phyloP scores from a whole-genome alignment of 345 rosid genomes.

The Luvunga scandens region DNA sequence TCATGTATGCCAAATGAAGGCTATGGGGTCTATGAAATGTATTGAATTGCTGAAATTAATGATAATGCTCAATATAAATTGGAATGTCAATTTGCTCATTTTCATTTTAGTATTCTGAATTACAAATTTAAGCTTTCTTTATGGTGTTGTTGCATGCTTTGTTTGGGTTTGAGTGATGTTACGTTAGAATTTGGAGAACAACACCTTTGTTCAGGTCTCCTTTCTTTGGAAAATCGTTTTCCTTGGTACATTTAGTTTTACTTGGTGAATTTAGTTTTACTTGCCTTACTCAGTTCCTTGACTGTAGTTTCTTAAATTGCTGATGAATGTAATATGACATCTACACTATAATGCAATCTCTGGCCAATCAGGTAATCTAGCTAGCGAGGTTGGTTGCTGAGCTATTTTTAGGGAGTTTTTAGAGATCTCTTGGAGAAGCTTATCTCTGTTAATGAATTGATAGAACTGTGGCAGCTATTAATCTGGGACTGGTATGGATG shows the following conservation, averaged over 20 bases:
- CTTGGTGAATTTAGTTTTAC: neutral
- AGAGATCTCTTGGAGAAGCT: slow-evolving; percentile 4
- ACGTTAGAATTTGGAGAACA: neutral
- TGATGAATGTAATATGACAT: neutral
- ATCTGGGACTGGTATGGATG: neutral
- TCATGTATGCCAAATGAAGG: neutral
- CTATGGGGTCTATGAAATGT: neutral
- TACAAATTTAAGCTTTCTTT: neutral
- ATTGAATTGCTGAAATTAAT: neutral
- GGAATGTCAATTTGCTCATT: neutral
- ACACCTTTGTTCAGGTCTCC: neutral
- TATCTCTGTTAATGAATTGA: neutral
- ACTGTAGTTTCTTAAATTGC: neutral
- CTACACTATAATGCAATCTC: neutral
- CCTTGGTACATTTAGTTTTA: neutral
- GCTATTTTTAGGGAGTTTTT: neutral
- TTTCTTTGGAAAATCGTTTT: neutral
- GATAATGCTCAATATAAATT: neutral
- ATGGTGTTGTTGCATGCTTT: neutral
- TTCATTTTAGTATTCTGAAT: neutral
- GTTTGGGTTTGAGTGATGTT: neutral
- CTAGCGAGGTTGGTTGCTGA: neutral
- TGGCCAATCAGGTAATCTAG: neutral
- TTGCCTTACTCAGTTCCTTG: neutral
- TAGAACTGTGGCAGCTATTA: neutral